These are phyloP conservation scores for Lentinula detonsa DNA, from an alignment of 768 basidiomycete genomes.

Conservation along the genomic window DNA sequence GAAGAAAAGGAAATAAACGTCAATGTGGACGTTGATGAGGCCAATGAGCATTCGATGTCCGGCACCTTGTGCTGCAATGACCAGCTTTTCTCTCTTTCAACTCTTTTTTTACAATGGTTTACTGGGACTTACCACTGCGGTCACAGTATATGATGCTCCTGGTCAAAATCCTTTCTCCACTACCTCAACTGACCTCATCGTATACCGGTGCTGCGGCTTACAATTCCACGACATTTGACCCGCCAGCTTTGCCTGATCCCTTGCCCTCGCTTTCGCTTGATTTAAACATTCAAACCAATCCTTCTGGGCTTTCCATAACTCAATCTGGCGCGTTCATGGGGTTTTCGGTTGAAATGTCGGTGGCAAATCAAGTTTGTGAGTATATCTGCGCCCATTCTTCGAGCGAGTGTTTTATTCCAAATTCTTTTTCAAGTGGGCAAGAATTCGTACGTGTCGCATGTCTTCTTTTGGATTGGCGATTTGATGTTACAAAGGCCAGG, in stretches of 20 bases:
- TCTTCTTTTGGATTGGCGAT: constrained; percentile 14
- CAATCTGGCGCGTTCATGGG: constrained; percentile 41
- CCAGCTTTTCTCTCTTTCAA: not conserved
- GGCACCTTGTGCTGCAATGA: not conserved
- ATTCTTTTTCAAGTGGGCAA: constrained; percentile 33
- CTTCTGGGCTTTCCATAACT: constrained; percentile 27
- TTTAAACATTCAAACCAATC: constrained; percentile 34
- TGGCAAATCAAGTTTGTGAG: constrained; percentile 51
- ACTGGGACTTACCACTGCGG: not conserved
- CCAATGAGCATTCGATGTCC: no score
- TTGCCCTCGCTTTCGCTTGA: constrained; percentile 35
- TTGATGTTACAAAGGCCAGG: constrained; percentile 1
- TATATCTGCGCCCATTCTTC: constrained; percentile 6
- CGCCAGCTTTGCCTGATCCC: constrained; percentile 48
- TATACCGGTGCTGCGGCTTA: constrained; percentile 52
- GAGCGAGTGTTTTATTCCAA: not conserved
- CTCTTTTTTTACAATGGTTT: not conserved
- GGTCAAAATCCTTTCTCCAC: constrained; percentile 9
- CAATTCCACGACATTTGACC: constrained; percentile 39
- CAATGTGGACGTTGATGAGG: no score
- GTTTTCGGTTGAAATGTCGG: constrained; percentile 60
- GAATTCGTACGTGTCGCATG: constrained; percentile 30
- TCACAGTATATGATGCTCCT: constrained; percentile 6
- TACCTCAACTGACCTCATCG: constrained; percentile 27
- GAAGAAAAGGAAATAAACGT: no score